Evolutionary conservation across 305 asterid species (phyloP), one percentile per base, ranked within the genome.

Genomic region (Plantago rigida): DNA sequence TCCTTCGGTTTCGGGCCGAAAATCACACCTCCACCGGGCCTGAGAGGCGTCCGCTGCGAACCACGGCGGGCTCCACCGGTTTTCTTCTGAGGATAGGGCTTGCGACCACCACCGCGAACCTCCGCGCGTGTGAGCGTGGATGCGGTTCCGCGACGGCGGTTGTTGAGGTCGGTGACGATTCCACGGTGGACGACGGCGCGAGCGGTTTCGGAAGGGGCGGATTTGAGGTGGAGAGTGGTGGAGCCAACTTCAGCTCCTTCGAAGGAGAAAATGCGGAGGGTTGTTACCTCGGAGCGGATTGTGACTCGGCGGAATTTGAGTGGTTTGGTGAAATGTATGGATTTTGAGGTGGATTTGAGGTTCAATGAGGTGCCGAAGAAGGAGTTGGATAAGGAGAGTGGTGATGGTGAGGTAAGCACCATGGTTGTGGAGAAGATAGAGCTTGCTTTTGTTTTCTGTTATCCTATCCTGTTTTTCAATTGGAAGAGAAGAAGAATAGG

Each of bases 111-210:
- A 0, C 96, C 98, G 9, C 93, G 81, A 13, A 91, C 98, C 77
- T 91, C 94, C 13, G 84, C 84, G 34, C 96, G 94, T 22, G 96
- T 92, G 63, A 92, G 95, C 51, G 95, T 92, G 15, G 98, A 92
- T 7, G 98, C 98, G 0, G 96, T 92, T 8, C 95, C 95, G 31
- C 94, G 87, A 42, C 96, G 96, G 63, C 83, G 77, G 76, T 88
- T 92, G 6, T 83, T 86, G 73, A 88, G 95, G 83, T 88, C 98
- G 56, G 98, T 84, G 62, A 75, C 73, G 72, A 92, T 55, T 1
- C 98, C 98, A 5, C 98, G 94, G 81, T 92, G 96, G 74, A 92
- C 96, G 77, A 92, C 96, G 65, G 96, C 83, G 62, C 96, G 95
- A 0, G 98, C 94, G 61, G 98, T 88, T 3, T 88, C 90, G 9